phyloP scores from a whole-genome alignment of 768 basidiomycete species.

The Leccinum fibrillosum region DNA sequence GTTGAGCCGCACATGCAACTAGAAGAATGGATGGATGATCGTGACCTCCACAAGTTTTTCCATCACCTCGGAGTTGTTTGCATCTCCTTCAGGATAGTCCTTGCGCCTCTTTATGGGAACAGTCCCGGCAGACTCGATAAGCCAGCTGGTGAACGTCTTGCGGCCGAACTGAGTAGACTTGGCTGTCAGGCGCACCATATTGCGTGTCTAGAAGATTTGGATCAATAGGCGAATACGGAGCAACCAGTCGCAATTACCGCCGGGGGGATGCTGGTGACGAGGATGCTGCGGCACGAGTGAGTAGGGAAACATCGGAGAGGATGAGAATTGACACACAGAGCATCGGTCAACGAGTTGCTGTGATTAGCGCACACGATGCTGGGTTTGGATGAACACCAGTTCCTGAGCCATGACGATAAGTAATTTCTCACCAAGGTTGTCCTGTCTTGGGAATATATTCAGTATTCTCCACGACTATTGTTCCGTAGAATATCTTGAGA shows the following conservation, averaged over 20 bases:
- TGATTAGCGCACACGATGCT: slow-evolving; percentile 88
- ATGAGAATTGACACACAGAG: slow-evolving; percentile 52
- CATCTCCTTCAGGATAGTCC: slow-evolving; percentile 53
- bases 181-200: slow-evolving; percentile 80
- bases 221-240: slow-evolving; percentile 5
- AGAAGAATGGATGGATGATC: background rate
- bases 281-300: slow-evolving; percentile 42
- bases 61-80: slow-evolving; percentile 72
- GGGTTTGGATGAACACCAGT: slow-evolving; percentile 1
- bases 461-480: slow-evolving; percentile 79
- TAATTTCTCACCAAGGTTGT: slow-evolving; percentile 56
- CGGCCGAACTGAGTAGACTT: slow-evolving; percentile 86
- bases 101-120: slow-evolving; percentile 78
- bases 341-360: slow-evolving; percentile 82
- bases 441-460: slow-evolving; percentile 71
- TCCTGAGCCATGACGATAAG: background rate
- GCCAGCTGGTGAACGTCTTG: slow-evolving; percentile 83
- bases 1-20: slow-evolving; percentile 6
- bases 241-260: slow-evolving; percentile 40
- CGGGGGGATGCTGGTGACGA: slow-evolving; percentile 71
- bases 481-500: slow-evolving; percentile 87
- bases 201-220: slow-evolving; percentile 51
- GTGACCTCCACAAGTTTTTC: slow-evolving; percentile 60
- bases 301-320: background rate
- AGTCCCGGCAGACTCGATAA: slow-evolving; percentile 86